phyloP scores from a whole-genome alignment of 1,284 basidiomycete genomes.

The Cystobasidium slooffiae region DNA sequence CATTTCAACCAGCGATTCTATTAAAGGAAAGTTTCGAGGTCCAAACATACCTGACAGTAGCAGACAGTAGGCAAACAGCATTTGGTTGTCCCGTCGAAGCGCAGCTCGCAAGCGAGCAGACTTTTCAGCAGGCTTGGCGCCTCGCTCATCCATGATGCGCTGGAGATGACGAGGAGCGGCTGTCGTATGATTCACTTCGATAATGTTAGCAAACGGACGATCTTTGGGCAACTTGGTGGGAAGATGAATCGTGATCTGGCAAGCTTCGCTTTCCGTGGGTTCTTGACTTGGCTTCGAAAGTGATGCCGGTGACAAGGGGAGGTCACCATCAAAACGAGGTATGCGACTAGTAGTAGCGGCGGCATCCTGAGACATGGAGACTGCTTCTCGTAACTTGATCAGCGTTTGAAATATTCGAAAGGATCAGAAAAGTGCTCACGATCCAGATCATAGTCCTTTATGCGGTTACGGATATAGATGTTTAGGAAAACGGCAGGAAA shows the following conservation, averaged over 20 bases:
- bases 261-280: too few species aligned
- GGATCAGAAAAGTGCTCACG: too few species aligned
- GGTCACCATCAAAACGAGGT: too few species aligned
- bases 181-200: slow-evolving; percentile 4
- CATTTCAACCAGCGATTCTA: background rate
- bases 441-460: slow-evolving; percentile 16
- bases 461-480: slow-evolving; percentile 6
- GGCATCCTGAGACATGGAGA: too few species aligned
- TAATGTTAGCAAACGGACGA: slow-evolving; percentile 1
- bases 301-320: too few species aligned
- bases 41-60: background rate
- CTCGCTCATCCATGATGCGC: slow-evolving; percentile 6
- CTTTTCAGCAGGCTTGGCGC: background rate
- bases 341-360: too few species aligned
- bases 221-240: slow-evolving; percentile 13
- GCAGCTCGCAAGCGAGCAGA: background rate
- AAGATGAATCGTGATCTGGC: background rate
- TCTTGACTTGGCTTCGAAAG: too few species aligned
- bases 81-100: slow-evolving; percentile 3
- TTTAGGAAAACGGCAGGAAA: slow-evolving; percentile 4
- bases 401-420: too few species aligned
- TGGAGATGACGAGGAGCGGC: slow-evolving; percentile 4
- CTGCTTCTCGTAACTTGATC: too few species aligned
- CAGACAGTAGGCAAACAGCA: background rate
- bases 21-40: background rate